A percentile compares a stretch with the other conserved stretches of the same genome.
Conservation (phyloP, 257 asterid genomes). For the Lavandula angustifolia region DNA sequence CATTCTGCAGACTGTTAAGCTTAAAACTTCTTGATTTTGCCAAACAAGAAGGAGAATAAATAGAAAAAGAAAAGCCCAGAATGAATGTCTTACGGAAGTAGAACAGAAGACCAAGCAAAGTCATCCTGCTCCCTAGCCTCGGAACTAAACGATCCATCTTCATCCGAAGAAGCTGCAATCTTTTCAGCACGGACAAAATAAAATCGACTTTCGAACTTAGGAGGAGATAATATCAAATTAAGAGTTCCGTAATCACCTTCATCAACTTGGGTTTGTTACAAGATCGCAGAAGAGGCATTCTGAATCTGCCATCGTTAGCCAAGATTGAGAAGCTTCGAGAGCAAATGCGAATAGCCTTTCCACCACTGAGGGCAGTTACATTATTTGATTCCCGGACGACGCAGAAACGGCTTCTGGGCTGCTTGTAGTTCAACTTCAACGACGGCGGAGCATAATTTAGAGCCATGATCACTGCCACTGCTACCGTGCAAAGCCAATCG, state of each 20-base stretch:
- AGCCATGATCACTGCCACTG: slow-evolving; percentile 32
- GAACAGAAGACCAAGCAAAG: slow-evolving; percentile 80
- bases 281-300: slow-evolving; percentile 22
- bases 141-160: slow-evolving; percentile 47
- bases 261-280: slow-evolving; percentile 31
- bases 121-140: slow-evolving; percentile 54
- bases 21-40: no score
- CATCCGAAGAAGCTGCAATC: slow-evolving; percentile 70
- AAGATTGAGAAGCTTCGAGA: slow-evolving; percentile 29
- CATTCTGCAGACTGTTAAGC: no score
- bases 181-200: slow-evolving; percentile 33
- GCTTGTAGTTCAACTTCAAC: slow-evolving; percentile 33
- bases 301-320: slow-evolving; percentile 10
- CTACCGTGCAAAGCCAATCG: not conserved
- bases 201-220: not conserved
- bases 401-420: slow-evolving; percentile 18
- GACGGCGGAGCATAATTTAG: slow-evolving; percentile 39
- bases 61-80: not conserved
- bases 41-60: not conserved
- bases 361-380: not conserved
- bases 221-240: no score
- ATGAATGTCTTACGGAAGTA: slow-evolving; percentile 67
- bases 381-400: slow-evolving; percentile 15
- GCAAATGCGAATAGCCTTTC: slow-evolving; percentile 9
- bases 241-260: slow-evolving; percentile 30